Evolutionary conservation across 352 stramenopile species (phyloP).

Genomic region (Discostella stelligera): DNA sequence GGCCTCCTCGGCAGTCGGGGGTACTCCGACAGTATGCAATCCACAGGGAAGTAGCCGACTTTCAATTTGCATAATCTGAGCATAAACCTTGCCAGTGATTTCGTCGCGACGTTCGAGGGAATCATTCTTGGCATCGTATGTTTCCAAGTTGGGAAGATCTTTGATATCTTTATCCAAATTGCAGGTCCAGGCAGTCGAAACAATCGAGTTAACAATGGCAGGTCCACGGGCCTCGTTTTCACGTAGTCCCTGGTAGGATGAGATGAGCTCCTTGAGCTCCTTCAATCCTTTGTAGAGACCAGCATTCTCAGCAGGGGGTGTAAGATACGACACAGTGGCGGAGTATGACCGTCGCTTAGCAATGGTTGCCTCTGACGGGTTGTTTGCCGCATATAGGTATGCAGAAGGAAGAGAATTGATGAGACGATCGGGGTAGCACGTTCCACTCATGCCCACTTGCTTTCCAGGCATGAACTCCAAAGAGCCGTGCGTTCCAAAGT

Average conservation of each 20-base stretch:
- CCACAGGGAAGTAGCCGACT: slow-evolving; percentile 86
- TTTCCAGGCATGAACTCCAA: slow-evolving; percentile 89
- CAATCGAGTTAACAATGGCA: slow-evolving; percentile 87
- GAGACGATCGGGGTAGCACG: slow-evolving; percentile 87
- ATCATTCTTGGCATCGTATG: slow-evolving; percentile 68
- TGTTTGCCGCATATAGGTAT: slow-evolving; percentile 89
- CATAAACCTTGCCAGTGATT: slow-evolving; percentile 85
- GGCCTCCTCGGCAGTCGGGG: slow-evolving; percentile 85
- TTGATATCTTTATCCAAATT: slow-evolving; percentile 86
- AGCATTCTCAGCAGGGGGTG: slow-evolving; percentile 86
- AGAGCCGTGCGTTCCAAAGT: slow-evolving; percentile 87
- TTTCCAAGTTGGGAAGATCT: slow-evolving; percentile 73
- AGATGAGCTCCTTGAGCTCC: slow-evolving; percentile 85
- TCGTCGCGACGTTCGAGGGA: slow-evolving; percentile 76
- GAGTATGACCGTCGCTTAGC: slow-evolving; percentile 87
- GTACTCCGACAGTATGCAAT: slow-evolving; percentile 86
- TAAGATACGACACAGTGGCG: slow-evolving; percentile 88
- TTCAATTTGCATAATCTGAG: slow-evolving; percentile 88
- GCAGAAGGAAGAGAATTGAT: slow-evolving; percentile 86
- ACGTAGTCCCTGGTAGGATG: slow-evolving; percentile 85
- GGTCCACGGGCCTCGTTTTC: slow-evolving; percentile 85
- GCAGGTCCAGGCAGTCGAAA: slow-evolving; percentile 85
- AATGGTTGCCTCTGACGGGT: slow-evolving; percentile 88
- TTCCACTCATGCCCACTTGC: slow-evolving; percentile 88
- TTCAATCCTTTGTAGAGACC: slow-evolving; percentile 88